phyloP scores from a whole-genome alignment of 768 basidiomycete species.

The Xerocomellus intermedius region DNA sequence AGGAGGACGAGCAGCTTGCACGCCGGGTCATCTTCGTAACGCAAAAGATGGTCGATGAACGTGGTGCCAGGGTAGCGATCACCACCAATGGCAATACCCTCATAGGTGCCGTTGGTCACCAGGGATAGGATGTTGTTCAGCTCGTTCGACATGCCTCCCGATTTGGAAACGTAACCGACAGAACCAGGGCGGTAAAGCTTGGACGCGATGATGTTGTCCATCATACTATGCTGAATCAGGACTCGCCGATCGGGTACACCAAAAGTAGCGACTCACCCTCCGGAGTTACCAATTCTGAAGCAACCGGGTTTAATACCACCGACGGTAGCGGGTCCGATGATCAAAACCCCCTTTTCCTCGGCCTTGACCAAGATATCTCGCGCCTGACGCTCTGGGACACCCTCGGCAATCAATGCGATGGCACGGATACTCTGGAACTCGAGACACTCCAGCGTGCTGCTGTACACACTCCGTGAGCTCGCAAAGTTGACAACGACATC shows the following conservation, averaged over 20 bases:
- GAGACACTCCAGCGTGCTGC: slow-evolving; percentile 90
- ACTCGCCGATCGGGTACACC: not conserved
- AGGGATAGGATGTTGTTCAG: slow-evolving; percentile 99
- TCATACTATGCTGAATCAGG: slow-evolving; percentile 63
- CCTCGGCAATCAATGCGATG: slow-evolving; percentile 95
- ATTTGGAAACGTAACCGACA: slow-evolving; percentile 99
- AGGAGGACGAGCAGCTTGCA: slow-evolving; percentile 99
- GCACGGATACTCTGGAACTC: slow-evolving; percentile 42
- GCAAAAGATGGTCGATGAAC: slow-evolving; percentile 97
- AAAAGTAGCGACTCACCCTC: slow-evolving; percentile 59
- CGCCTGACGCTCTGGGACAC: slow-evolving; percentile 97
- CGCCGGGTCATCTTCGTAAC: slow-evolving; percentile 94
- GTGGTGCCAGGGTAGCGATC: slow-evolving; percentile 98
- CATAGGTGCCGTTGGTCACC: slow-evolving; percentile 96
- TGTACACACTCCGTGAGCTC: slow-evolving; percentile 89
- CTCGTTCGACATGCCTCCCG: slow-evolving; percentile 99
- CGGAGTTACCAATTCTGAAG: slow-evolving; percentile 99
- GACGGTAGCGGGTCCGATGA: slow-evolving; percentile 96
- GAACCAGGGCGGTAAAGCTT: slow-evolving; percentile 98
- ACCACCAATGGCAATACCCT: slow-evolving; percentile 99
- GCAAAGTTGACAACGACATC: slow-evolving; percentile 99
- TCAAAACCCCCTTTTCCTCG: slow-evolving; percentile 80
- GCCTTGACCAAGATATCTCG: slow-evolving; percentile 93
- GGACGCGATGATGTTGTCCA: slow-evolving; percentile 99
- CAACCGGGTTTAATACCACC: slow-evolving; percentile 99